Percentiles rank a stretch among this genome's conserved stretches.
Evolutionary conservation across 306 rosid genomes (phyloP).

Genomic region (Canavalia ensiformis): DNA sequence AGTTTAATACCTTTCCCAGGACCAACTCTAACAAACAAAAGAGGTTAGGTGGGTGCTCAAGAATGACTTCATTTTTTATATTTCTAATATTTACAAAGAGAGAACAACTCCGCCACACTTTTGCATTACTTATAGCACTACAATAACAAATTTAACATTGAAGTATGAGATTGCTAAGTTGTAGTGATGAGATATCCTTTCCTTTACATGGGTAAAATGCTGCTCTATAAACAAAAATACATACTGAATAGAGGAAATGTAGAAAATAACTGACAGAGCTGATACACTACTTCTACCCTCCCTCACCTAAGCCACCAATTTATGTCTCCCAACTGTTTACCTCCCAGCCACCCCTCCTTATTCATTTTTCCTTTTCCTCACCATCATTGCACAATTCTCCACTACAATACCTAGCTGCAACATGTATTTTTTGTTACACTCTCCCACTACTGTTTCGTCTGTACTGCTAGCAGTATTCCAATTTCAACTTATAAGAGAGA

Average conservation of each 20-base stretch:
- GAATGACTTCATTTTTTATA: no score
- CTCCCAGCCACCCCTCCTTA: not conserved
- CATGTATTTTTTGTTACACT: not conserved
- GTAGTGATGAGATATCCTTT: no score
- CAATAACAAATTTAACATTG: no score
- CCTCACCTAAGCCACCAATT: not conserved
- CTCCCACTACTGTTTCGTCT: conserved; percentile 12
- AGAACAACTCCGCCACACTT: no score
- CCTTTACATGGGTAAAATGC: not conserved
- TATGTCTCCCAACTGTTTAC: not conserved
- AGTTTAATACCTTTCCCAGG: not conserved
- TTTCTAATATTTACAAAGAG: no score
- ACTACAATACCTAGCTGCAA: conserved; percentile 18
- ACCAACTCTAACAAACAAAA: not conserved
- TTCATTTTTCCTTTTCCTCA: not conserved
- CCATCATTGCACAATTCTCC: not conserved
- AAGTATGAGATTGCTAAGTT: no score
- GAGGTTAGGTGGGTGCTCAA: no score
- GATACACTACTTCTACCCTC: conserved; percentile 8
- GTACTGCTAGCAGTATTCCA: not conserved
- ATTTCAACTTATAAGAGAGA: not conserved
- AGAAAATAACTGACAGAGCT: not conserved
- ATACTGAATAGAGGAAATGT: conserved; percentile 6
- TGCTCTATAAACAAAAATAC: not conserved
- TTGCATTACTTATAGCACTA: no score